Percentiles rank a stretch among this genome's conserved stretches.
Conservation (phyloP, 108 stramenopile species). For the Aurantiochytrium sp. region DNA sequence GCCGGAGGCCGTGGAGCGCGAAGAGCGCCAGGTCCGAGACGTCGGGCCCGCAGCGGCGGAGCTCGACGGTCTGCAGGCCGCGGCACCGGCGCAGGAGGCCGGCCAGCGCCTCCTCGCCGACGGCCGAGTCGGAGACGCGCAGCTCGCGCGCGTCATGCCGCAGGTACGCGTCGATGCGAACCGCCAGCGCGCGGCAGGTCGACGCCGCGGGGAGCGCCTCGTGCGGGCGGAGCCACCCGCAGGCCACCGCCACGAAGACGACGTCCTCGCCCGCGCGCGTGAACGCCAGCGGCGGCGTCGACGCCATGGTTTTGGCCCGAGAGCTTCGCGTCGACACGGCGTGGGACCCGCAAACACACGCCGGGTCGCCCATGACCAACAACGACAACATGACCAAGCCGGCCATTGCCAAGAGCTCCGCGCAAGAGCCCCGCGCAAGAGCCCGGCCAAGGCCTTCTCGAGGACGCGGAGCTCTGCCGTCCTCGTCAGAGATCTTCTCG, state of each 20-base stretch:
- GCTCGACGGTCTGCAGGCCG: not conserved
- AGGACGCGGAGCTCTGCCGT: too few species aligned
- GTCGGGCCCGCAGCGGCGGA: not conserved
- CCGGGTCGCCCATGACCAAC: too few species aligned
- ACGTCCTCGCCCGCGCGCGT: not conserved
- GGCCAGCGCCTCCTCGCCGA: not conserved
- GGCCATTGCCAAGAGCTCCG: too few species aligned
- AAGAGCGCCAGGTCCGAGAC: not conserved
- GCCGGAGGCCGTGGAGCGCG: not conserved
- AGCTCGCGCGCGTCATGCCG: not conserved
- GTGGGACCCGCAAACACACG: too few species aligned
- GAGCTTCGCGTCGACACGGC: too few species aligned
- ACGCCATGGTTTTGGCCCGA: too few species aligned
- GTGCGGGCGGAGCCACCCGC: not conserved
- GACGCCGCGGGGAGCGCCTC: not conserved
- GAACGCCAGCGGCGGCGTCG: not conserved
- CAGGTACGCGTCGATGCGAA: not conserved
- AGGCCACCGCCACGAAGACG: not conserved
- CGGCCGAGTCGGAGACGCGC: not conserved
- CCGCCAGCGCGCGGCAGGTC: not conserved
- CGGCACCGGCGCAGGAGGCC: not conserved
- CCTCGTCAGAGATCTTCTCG: too few species aligned
- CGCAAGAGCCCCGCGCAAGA: too few species aligned
- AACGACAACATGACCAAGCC: too few species aligned
- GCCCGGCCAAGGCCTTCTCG: too few species aligned